Evolutionary conservation across 2,329 filamentous ascomycete species (phyloP).

Genomic region (Clarireedia hainanense): DNA sequence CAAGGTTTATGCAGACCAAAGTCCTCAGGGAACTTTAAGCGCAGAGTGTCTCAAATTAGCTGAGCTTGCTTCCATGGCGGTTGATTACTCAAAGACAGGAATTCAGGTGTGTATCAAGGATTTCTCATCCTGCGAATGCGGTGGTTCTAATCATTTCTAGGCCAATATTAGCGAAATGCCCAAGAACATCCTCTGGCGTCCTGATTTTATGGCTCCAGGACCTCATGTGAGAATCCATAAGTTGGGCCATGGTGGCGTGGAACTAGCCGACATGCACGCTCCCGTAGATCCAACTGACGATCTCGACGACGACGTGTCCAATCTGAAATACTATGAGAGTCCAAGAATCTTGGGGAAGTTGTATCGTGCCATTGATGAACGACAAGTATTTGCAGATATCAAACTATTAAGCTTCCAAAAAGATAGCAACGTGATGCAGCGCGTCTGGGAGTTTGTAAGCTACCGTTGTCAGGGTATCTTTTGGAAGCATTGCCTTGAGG

Average conservation of each 20-base stretch:
- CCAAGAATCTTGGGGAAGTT: slow-evolving; percentile 61
- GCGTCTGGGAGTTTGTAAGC: slow-evolving; percentile 35
- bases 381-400: slow-evolving; percentile 43
- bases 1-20: slow-evolving; percentile 55
- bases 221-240: slow-evolving; percentile 37
- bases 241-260: slow-evolving; percentile 19
- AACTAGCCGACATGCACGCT: slow-evolving; percentile 2
- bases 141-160: slow-evolving; percentile 8
- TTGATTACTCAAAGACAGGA: slow-evolving; percentile 72
- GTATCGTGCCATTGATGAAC: slow-evolving; percentile 67
- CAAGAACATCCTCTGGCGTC: slow-evolving; percentile 29
- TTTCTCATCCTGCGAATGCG: background rate
- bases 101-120: slow-evolving; percentile 38
- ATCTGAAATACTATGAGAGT: slow-evolving; percentile 56
- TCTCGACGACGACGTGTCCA: slow-evolving; percentile 40
- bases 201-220: slow-evolving; percentile 47
- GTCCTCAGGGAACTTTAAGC: slow-evolving; percentile 42
- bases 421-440: slow-evolving; percentile 19
- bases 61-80: slow-evolving; percentile 59
- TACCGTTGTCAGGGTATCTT: slow-evolving; percentile 27
- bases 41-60: slow-evolving; percentile 47
- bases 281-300: slow-evolving; percentile 32
- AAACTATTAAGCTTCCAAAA: slow-evolving; percentile 5
- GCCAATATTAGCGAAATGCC: slow-evolving; percentile 21
- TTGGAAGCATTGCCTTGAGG: slow-evolving; percentile 32